Evolutionary conservation across 2,329 filamentous ascomycete species (phyloP).

Genomic region (Paecilomyces dactylethromorphus): DNA sequence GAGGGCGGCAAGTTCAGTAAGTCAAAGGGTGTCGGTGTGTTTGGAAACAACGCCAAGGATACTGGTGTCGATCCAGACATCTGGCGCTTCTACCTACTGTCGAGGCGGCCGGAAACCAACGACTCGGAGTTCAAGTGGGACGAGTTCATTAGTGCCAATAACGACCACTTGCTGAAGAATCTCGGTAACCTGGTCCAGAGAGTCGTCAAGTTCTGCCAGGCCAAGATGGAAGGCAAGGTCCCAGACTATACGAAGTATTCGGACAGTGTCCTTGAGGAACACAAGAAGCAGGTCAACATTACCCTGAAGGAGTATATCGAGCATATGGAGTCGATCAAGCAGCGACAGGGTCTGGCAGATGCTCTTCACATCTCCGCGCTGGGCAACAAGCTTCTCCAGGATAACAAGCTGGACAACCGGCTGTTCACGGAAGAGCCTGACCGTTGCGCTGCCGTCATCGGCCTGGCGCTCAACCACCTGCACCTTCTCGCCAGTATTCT

Average conservation of each 20-base stretch:
- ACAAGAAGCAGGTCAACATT: constrained; percentile 42
- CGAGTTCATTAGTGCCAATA: constrained; percentile 76
- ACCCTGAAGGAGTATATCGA: constrained; percentile 50
- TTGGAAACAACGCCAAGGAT: constrained; percentile 81
- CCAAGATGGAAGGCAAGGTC: constrained; percentile 14
- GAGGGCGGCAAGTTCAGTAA: constrained; percentile 91
- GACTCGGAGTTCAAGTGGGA: constrained; percentile 90
- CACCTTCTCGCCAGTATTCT: constrained; percentile 74
- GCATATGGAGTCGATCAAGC: constrained; percentile 55
- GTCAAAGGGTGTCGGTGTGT: constrained; percentile 81
- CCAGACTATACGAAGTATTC: constrained; percentile 35
- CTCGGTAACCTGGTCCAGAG: constrained; percentile 68
- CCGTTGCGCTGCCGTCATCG: constrained; percentile 58
- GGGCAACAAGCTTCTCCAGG: constrained; percentile 55
- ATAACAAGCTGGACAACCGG: constrained; percentile 55
- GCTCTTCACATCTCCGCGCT: constrained; percentile 53
- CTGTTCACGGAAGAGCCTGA: constrained; percentile 55
- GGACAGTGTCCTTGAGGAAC: constrained; percentile 34
- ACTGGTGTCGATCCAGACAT: constrained; percentile 79
- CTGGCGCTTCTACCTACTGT: constrained; percentile 89
- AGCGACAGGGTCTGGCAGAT: constrained; percentile 48
- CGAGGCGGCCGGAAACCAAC: constrained; percentile 74
- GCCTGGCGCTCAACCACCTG: constrained; percentile 75
- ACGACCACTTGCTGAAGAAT: constrained; percentile 75
- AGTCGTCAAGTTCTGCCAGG: constrained; percentile 64